phyloP scores from a whole-genome alignment of 371 early-diverging fungal genomes.

The Rhizomucor miehei region DNA sequence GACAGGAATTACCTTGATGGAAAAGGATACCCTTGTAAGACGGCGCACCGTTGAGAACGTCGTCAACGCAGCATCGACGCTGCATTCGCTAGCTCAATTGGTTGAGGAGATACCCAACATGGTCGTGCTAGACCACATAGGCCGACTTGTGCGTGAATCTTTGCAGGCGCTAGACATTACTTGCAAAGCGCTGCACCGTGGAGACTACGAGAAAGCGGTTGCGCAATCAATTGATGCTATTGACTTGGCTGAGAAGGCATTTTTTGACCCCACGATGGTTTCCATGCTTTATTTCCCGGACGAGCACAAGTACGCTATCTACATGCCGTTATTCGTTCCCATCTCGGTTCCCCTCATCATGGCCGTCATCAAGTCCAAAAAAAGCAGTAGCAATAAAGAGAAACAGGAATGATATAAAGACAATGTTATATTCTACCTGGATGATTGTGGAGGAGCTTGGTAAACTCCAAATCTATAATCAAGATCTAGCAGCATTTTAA shows the following conservation, averaged over 20 bases:
- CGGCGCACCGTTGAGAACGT: slow-evolving; percentile 67
- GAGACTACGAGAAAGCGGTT: slow-evolving; percentile 46
- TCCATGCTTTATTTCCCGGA: slow-evolving; percentile 95
- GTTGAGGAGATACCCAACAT: slow-evolving; percentile 82
- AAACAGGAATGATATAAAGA: not conserved
- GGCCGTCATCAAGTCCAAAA: slow-evolving; percentile 39
- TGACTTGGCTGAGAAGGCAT: slow-evolving; percentile 78
- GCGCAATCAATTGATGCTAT: slow-evolving; percentile 62
- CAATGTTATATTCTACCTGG: not conserved
- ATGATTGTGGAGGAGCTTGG: slow-evolving; percentile 13
- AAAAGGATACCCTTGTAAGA: slow-evolving; percentile 71
- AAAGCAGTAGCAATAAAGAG: not conserved
- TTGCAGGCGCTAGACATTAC: slow-evolving; percentile 25
- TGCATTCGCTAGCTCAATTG: slow-evolving; percentile 77
- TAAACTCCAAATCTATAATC: slow-evolving; percentile 59
- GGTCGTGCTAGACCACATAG: slow-evolving; percentile 88
- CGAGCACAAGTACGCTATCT: slow-evolving; percentile 95
- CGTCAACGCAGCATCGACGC: slow-evolving; percentile 67
- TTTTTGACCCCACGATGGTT: slow-evolving; percentile 97
- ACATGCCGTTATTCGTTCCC: slow-evolving; percentile 96
- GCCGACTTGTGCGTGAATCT: slow-evolving; percentile 51
- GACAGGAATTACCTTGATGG: slow-evolving; percentile 55
- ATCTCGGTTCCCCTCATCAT: slow-evolving; percentile 73
- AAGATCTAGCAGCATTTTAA: slow-evolving; percentile 63
- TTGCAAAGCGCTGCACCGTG: slow-evolving; percentile 19